Evolutionary conservation across 768 basidiomycete species (phyloP).

Genomic region (Phylloporus arenicola): DNA sequence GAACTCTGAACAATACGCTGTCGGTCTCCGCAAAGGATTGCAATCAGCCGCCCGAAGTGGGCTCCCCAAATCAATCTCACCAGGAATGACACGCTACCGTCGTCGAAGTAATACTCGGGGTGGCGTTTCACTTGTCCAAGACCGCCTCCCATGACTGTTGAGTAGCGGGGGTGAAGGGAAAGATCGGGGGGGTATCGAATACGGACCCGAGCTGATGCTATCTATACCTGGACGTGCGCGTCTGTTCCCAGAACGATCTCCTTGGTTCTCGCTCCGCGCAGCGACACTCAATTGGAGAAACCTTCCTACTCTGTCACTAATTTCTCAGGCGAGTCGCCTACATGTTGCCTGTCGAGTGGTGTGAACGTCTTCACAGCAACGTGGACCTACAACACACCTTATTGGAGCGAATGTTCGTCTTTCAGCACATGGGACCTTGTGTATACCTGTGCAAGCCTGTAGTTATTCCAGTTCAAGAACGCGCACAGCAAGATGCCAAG

Average conservation of each 20-base stretch:
- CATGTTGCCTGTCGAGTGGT: too few species aligned
- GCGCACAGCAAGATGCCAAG: constrained; percentile 12
- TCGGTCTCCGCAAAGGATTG: constrained; percentile 38
- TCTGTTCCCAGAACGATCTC: constrained; percentile 12
- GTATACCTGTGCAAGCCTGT: background rate
- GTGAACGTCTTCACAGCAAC: constrained; percentile 10
- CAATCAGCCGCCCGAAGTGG: constrained; percentile 4
- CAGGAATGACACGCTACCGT: constrained; percentile 12
- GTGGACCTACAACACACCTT: constrained; percentile 16
- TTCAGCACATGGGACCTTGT: background rate
- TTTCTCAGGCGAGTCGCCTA: too few species aligned
- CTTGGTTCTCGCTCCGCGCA: too few species aligned
- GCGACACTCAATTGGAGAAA: too few species aligned
- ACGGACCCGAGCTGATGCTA: constrained; percentile 26
- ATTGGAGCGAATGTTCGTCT: constrained; percentile 5
- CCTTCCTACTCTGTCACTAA: too few species aligned
- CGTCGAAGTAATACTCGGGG: constrained; percentile 5
- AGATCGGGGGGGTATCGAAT: constrained; percentile 38
- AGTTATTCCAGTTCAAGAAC: background rate
- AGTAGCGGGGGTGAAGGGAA: background rate
- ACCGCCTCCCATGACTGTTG: constrained; percentile 9
- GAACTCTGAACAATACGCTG: constrained; percentile 45
- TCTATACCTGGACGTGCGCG: constrained; percentile 14
- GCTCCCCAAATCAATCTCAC: constrained; percentile 8
- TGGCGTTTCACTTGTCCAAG: constrained; percentile 5